These are phyloP conservation scores for Neospermospora avenae DNA, from an alignment of 2,329 filamentous ascomycete genomes.

Conservation along the genomic window DNA sequence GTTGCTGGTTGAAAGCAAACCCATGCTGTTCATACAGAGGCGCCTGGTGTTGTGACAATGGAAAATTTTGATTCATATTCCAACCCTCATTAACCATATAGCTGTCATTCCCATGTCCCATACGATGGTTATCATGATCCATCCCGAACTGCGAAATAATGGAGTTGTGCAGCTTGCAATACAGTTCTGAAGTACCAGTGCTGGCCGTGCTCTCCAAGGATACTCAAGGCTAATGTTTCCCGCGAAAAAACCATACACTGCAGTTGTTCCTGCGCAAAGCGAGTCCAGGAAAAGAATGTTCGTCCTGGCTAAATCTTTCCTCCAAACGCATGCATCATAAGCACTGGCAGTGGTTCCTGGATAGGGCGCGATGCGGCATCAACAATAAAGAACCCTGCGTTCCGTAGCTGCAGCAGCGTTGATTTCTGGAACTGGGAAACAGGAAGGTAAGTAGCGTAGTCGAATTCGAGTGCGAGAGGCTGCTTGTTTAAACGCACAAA, in stretches of 20 bases:
- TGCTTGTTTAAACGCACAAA: slow-evolving; percentile 29
- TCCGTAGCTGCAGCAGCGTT: slow-evolving; percentile 30
- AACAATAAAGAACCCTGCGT: slow-evolving; percentile 32
- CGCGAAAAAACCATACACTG: slow-evolving; percentile 16
- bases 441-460: slow-evolving; percentile 14
- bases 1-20: slow-evolving; percentile 58
- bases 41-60: slow-evolving; percentile 59
- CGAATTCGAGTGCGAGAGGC: slow-evolving; percentile 25
- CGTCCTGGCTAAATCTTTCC: slow-evolving; percentile 36
- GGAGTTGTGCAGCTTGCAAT: slow-evolving; percentile 35
- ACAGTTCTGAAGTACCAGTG: background rate
- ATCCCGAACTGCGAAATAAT: slow-evolving; percentile 37
- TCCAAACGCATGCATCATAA: slow-evolving; percentile 39
- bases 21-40: slow-evolving; percentile 66
- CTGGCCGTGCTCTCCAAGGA: slow-evolving; percentile 11
- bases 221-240: slow-evolving; percentile 13
- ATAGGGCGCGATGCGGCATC: slow-evolving; percentile 24
- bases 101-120: slow-evolving; percentile 35
- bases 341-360: slow-evolving; percentile 32
- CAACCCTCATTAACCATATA: slow-evolving; percentile 48
- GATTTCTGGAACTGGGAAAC: slow-evolving; percentile 15
- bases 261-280: slow-evolving; percentile 21
- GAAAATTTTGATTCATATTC: slow-evolving; percentile 47
- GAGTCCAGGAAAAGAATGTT: slow-evolving; percentile 27
- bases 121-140: slow-evolving; percentile 35